Percentiles rank a stretch among this genome's conserved stretches.
Conservation (phyloP, 495 filamentous ascomycete species). For the Hapsidospora chrysogenum region DNA sequence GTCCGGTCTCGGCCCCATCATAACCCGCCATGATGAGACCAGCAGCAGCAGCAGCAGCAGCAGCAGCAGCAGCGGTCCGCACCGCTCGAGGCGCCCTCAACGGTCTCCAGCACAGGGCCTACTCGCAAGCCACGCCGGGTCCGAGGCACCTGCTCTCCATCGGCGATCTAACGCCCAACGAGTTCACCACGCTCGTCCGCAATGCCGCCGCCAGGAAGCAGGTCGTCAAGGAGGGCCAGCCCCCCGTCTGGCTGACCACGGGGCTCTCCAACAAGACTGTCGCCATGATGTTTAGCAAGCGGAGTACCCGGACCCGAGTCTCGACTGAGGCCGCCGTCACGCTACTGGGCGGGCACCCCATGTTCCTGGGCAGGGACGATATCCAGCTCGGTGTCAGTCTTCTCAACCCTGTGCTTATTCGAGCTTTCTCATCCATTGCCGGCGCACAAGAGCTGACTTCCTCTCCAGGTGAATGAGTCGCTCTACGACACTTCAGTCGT, state of each 20-base stretch:
- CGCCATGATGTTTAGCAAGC: constrained; percentile 92
- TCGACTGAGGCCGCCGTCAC: constrained; percentile 80
- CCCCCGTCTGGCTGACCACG: constrained; percentile 34
- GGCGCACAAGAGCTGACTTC: constrained; percentile 1
- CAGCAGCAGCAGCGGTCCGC: no score
- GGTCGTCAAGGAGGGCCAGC: constrained; percentile 53
- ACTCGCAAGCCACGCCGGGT: constrained; percentile 8
- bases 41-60: constrained; percentile 1
- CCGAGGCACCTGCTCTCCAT: constrained; percentile 84
- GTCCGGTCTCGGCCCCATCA: no score
- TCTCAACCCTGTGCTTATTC: background rate
- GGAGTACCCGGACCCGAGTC: constrained; percentile 79
- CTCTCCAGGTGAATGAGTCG: constrained; percentile 61
- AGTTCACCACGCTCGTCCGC: constrained; percentile 65
- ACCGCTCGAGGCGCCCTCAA: constrained; percentile 1
- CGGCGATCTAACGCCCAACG: constrained; percentile 60
- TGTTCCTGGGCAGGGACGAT: constrained; percentile 90
- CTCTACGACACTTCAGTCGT: constrained; percentile 77
- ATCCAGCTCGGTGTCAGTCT: constrained; percentile 74
- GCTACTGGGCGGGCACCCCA: constrained; percentile 74
- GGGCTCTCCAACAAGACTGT: constrained; percentile 62
- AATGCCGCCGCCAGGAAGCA: constrained; percentile 64
- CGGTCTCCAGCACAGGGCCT: constrained; percentile 10
- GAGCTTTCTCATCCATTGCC: background rate
- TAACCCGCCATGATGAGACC: background rate